Evolutionary conservation across 2,329 filamentous ascomycete species (phyloP), one percentile per base, ranked within the genome.

Genomic region (Fusarium verticillioides): DNA sequence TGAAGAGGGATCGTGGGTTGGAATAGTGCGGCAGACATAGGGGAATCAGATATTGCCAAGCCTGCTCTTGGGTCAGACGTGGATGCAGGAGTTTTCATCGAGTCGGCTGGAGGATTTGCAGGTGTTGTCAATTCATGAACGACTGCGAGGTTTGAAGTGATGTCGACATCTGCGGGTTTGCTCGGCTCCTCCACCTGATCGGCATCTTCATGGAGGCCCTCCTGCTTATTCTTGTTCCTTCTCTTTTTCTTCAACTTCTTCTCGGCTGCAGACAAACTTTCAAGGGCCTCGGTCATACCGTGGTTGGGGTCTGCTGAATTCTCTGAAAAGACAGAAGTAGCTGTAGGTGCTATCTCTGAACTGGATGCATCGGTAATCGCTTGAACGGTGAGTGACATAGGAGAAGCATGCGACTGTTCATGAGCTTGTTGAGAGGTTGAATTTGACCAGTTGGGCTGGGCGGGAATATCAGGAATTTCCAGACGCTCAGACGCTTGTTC

Each of bases 231-330:
- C 30, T 61, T 67, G 42, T 26, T 32, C 42, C 66, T 49, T 16
- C 52, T 69, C 26, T 61, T 63, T 43, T 21, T 28, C 37, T 66
- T 50, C n/a, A 43, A 54, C 34, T 63, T 72, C 47, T 58, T 56
- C 43, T 72, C 69, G 18, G 57, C 60, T 34, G 40, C 53, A 10
- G 67, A 57, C 34, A 63, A 44, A 39, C 47, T 56, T 34, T 30
- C 26, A 11, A 39, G 28, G 21, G 34, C 53, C 32, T 53, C 46
- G 21, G 40, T 37, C 9, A 30, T 42, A 9, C 46, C 43, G 13
- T 52, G 32, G 15, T 12, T 44, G 30, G 26, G 34, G n/a, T 36
- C 53, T 32, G 34, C n/a, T 36, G 44, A 46, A 16, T 50, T 26
- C 28, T 50, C 54, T 9, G 34, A 21, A 23, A 36, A n/a, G 23